Conservation (phyloP, 257 asterid genomes). For the Fraxinus pennsylvanica region DNA sequence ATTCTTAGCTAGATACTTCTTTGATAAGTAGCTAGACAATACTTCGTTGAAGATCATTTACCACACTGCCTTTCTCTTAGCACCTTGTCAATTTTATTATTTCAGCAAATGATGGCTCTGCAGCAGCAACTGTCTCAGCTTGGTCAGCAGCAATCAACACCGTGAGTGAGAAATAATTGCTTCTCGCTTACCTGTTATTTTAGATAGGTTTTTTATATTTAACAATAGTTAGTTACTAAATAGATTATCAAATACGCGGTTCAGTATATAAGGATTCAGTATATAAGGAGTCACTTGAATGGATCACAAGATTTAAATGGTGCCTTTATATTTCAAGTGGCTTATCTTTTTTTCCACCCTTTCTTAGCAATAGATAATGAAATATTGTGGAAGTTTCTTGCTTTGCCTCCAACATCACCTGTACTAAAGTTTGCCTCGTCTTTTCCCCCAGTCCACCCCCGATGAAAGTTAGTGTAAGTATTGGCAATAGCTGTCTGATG, state of each 20-base stretch:
- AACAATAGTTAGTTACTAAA: not conserved
- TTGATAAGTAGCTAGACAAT: not conserved
- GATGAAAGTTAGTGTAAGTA: not conserved
- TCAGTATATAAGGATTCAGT: not conserved
- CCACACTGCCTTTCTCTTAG: conserved; percentile 11
- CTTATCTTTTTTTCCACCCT: not conserved
- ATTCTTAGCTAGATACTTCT: not conserved
- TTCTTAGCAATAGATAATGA: not conserved
- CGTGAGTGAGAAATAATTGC: conserved; percentile 42
- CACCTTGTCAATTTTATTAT: conserved; percentile 12
- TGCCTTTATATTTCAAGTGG: not conserved
- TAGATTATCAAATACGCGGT: not conserved
- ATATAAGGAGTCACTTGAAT: not conserved
- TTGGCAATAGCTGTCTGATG: not conserved
- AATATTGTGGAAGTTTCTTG: not conserved
- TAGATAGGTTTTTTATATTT: not conserved
- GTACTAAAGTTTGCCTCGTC: not conserved
- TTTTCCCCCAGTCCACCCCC: not conserved
- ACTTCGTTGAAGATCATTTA: not conserved
- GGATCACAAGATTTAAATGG: not conserved
- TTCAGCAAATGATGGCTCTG: conserved; percentile 54
- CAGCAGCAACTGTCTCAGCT: conserved; percentile 54
- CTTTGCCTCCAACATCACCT: not conserved
- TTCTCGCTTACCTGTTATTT: not conserved
- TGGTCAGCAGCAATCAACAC: conserved; percentile 40